Percentiles rank a stretch among this genome's conserved stretches.
These are phyloP conservation scores for Triticum turgidum DNA, from an alignment of 176 grass and related monocot genomes.

Conservation along the genomic window DNA sequence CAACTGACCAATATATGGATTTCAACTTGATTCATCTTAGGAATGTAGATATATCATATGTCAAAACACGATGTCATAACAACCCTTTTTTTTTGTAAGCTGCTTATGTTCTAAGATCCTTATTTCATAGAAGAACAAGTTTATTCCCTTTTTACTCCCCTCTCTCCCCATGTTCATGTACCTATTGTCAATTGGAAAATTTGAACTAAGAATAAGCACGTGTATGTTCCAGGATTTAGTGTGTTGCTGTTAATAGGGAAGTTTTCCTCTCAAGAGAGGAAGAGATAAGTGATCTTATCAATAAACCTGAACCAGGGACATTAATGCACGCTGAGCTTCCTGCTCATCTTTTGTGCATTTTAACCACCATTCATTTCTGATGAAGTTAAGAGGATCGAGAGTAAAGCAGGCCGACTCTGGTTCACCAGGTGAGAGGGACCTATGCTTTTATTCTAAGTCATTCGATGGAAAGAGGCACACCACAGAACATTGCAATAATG, in stretches of 20 bases:
- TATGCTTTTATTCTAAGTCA: conserved; percentile 12
- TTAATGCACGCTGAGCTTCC: conserved; percentile 26
- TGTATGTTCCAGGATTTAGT: neutral
- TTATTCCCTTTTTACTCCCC: neutral
- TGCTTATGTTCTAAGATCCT: neutral
- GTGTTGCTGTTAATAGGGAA: neutral
- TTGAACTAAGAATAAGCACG: neutral
- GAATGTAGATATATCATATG: neutral
- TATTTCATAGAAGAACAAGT: neutral
- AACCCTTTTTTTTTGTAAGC: neutral
- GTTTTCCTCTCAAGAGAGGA: conserved; percentile 9
- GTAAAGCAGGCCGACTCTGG: neutral
- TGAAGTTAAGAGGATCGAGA: conserved; percentile 24
- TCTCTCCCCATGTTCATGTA: neutral
- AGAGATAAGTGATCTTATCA: conserved; percentile 1
- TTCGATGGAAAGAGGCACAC: conserved; percentile 3
- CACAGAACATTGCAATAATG: conserved; percentile 7
- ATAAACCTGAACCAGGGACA: conserved; percentile 25
- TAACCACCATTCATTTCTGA: neutral
- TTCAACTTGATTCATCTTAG: conserved; percentile 1
- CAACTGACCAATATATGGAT: neutral
- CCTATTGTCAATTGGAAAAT: neutral
- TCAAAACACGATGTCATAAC: neutral
- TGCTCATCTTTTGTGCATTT: conserved; percentile 20
- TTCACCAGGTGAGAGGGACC: neutral